Base-by-base conservation (phyloP, 2,329 filamentous ascomycete genomes). In the Whalleya microplaca region DNA sequence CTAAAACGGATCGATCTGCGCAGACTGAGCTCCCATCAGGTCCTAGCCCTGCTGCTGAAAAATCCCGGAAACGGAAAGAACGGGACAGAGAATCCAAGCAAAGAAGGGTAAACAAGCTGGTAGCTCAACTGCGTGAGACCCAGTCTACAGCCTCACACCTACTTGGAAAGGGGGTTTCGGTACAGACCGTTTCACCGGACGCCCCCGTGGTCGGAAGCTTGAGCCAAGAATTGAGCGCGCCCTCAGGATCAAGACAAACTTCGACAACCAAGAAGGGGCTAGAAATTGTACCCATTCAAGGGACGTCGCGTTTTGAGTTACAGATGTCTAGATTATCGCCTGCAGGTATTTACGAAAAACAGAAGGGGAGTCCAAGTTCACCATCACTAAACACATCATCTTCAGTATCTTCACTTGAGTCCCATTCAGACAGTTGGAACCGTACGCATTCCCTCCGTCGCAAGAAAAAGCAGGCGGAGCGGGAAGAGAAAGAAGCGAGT, bases 41-140 rank as follows among this genome's bases (percentile, higher is more conserved):
- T 27, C 44, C 57, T 37, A 37, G 32, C 5, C 19, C 41, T 7
- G 27, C n/a, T 41, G 32, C 50, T 2, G 62, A 59, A 40, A 44
- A 50, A 4, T 14, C 44, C 6, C 21, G 46, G 44, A 62, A 51
- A 8, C 66, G 62, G 6, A 64, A 65, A 48, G 58, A 67, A 5
- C 56, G 61, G 2, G 64, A 66, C 19, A 56, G 59, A 16, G 65
- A 67, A 45, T 60, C 55, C 8, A 69, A 67, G 47, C 57, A 63
- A 41, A 57, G 55, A 41, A 67, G 70, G 37, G 54, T 66, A 12
- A 64, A 66, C 18, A 61, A 48, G 32, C 29, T 60, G 19, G 61
- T 52, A 32, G 42, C 44, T 5, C 58, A 59, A 29, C 43, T 57
- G 6, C 48, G 53, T 18, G 49, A 55, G 41, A 21, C 6, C 14